Evolutionary conservation across 2,329 filamentous ascomycete genomes (phyloP).

Genomic region (Plectosphaerella sp.): DNA sequence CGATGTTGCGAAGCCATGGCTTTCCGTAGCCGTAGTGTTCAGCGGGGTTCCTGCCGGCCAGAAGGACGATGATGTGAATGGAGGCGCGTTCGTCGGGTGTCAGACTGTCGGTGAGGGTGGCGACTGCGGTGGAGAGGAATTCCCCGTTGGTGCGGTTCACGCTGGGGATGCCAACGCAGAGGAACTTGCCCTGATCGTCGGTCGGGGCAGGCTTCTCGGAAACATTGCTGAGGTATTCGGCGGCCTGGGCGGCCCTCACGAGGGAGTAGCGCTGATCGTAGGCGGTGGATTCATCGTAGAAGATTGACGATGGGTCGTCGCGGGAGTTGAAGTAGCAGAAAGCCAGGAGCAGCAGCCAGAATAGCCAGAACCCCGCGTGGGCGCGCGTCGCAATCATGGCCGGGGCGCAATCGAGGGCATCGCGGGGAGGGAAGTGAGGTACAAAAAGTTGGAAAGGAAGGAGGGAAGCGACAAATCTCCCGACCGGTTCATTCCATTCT

Average conservation of each 20-base stretch:
- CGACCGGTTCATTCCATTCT: too few species aligned
- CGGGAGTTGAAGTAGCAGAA: constrained; percentile 24
- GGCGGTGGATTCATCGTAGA: constrained; percentile 22
- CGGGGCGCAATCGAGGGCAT: too few species aligned
- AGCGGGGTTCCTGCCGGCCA: constrained; percentile 26
- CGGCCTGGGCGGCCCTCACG: constrained; percentile 18
- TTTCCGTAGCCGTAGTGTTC: constrained; percentile 24
- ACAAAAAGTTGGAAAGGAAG: too few species aligned
- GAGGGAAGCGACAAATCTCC: too few species aligned
- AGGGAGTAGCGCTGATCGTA: constrained; percentile 21
- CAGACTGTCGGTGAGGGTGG: constrained; percentile 24
- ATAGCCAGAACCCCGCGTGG: background rate
- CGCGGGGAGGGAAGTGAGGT: too few species aligned
- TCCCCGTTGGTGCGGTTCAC: constrained; percentile 23
- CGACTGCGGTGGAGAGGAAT: constrained; percentile 22
- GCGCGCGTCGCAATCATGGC: background rate
- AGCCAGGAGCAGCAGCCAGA: constrained; percentile 21
- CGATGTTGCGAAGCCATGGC: constrained; percentile 23
- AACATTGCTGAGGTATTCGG: constrained; percentile 14
- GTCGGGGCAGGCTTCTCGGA: background rate
- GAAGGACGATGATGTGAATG: constrained; percentile 26
- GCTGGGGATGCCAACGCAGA: constrained; percentile 30
- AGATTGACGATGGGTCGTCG: constrained; percentile 28
- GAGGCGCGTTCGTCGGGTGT: constrained; percentile 22
- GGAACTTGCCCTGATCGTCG: constrained; percentile 5